Evolutionary conservation across 169 alveolate species (phyloP), one percentile per base, ranked within the genome.

Genomic region (Plasmodium fragile): DNA sequence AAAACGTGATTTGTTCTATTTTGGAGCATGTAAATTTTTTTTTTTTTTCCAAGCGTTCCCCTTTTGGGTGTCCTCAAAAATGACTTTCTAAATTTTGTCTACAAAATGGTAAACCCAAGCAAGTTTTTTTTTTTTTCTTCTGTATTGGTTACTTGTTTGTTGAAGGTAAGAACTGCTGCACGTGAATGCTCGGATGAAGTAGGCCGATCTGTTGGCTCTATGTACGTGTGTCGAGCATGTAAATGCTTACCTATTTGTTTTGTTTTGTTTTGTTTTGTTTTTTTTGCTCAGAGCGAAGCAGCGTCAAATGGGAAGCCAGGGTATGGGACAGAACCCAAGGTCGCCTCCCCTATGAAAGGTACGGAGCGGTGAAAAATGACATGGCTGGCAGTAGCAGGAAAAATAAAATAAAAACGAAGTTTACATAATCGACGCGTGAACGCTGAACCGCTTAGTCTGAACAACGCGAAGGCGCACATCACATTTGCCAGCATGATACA

Each of bases 81-180:
- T 69, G 55, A 82, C 73, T 82, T 82, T 34, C 81, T 41, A 34
- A 39, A 70, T 82, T 30, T 30, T 82, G 45, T 53, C 92, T 82
- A 82, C 92, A 82, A 82, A 82, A 82, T 82, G 92, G 59, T 82
- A 70, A 82, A 69, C 82, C 81, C 73, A 73, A 32, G 36, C 25
- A 82, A n/a, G 43, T 82, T 69, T 82, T 65, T 82, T 28, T 82
- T 82, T 39, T 79, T 82, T 65, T 70, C 70, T 41, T 69, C 92
- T 82, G 71, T 82, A 10, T 39, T 82, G 73, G 34, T 25, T 41
- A 36, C 11, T 71, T 82, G n/a, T 82, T 65, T 82, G 52, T 82
- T 82, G 41, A 69, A 39, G 43, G 73, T 30, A 82, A 73, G 34
- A 49, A 65, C 55, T 82, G 32, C 53, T 36, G 34, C 11, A 81